Evolutionary conservation across 768 basidiomycete genomes (phyloP).

Genomic region (Artomyces pyxidatus): DNA sequence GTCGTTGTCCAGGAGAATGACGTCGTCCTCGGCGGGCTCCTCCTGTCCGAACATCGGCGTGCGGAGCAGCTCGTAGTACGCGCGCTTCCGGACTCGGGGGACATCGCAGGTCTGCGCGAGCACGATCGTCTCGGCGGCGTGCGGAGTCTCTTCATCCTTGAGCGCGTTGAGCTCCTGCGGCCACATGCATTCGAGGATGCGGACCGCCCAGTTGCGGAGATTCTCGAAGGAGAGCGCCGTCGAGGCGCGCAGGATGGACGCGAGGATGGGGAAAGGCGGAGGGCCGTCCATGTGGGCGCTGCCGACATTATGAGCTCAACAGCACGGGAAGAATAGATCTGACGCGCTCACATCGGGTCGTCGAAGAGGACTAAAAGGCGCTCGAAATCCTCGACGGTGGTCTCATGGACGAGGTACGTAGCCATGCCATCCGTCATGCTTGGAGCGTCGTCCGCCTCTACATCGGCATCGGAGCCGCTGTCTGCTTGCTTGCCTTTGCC

Average conservation of each 20-base stretch:
- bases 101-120: slow-evolving; percentile 24
- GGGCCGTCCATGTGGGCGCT: slow-evolving; percentile 20
- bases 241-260: slow-evolving; percentile 29
- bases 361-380: slow-evolving; percentile 25
- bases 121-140: slow-evolving; percentile 24
- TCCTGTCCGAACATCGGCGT: slow-evolving; percentile 22
- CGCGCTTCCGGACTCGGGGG: slow-evolving; percentile 25
- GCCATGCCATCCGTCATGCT: slow-evolving; percentile 14
- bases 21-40: background rate
- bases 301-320: background rate
- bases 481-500: background rate
- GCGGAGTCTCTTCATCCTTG: slow-evolving; percentile 6
- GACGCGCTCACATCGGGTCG: slow-evolving; percentile 24
- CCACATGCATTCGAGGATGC: slow-evolving; percentile 26
- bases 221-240: slow-evolving; percentile 25
- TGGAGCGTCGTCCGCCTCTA: background rate
- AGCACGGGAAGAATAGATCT: background rate
- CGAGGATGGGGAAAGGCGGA: slow-evolving; percentile 24
- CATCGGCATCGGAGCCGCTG: background rate
- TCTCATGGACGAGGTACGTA: slow-evolving; percentile 18
- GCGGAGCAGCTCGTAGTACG: slow-evolving; percentile 34
- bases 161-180: slow-evolving; percentile 18
- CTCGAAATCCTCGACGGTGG: slow-evolving; percentile 26
- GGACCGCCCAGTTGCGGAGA: slow-evolving; percentile 23
- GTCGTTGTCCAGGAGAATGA: background rate